Percentiles rank a stretch among this genome's conserved stretches.
Evolutionary conservation across 768 basidiomycete genomes (phyloP).

Genomic region (Hericium rajendrae): DNA sequence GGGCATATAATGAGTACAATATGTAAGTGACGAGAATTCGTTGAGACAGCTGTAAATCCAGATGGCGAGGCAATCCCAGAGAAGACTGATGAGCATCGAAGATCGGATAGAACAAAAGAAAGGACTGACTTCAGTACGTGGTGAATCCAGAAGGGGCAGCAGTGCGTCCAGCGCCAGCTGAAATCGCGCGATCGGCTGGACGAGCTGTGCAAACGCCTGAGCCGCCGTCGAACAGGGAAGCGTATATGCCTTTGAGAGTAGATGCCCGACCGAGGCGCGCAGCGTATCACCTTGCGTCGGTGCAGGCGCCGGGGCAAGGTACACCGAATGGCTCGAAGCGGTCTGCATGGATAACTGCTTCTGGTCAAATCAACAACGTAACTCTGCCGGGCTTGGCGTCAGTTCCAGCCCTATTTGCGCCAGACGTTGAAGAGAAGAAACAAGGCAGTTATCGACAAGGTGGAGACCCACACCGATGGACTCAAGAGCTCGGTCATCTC

Average conservation of each 20-base stretch:
- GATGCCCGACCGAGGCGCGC: slow-evolving; percentile 55
- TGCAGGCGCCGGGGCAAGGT: slow-evolving; percentile 23
- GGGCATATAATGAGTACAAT: slow-evolving; percentile 70
- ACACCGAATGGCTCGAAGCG: slow-evolving; percentile 9
- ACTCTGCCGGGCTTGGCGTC: background rate
- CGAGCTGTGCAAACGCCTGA: slow-evolving; percentile 64
- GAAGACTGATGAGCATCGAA: background rate
- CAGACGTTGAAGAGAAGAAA: too few species aligned
- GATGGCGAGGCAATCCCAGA: background rate
- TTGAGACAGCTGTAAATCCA: slow-evolving; percentile 43
- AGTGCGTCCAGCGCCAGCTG: slow-evolving; percentile 79
- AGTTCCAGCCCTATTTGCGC: too few species aligned
- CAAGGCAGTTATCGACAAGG: too few species aligned
- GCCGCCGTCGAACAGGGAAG: slow-evolving; percentile 72
- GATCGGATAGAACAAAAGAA: background rate
- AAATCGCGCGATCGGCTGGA: slow-evolving; percentile 68
- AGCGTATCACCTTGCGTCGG: slow-evolving; percentile 36
- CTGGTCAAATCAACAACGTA: background rate
- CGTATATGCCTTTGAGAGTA: slow-evolving; percentile 55
- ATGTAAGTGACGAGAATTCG: slow-evolving; percentile 75
- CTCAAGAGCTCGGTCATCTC: too few species aligned
- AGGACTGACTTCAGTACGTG: slow-evolving; percentile 13
- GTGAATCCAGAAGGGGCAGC: slow-evolving; percentile 55
- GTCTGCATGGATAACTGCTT: background rate
- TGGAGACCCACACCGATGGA: too few species aligned